Evolutionary conservation across 345 rosid genomes (phyloP).

Genomic region (Laguncularia racemosa): DNA sequence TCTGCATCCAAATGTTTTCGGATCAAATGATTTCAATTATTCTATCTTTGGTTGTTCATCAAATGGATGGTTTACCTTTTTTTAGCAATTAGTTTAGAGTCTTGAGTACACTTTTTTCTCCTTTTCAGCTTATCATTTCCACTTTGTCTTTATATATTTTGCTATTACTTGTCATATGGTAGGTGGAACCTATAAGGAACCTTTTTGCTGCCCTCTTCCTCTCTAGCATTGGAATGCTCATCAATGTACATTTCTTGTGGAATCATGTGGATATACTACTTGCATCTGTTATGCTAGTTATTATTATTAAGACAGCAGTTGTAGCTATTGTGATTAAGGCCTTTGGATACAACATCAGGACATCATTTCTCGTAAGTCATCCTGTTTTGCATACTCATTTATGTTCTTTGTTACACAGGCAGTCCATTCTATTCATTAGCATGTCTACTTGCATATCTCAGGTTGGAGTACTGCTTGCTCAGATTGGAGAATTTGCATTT

Average conservation of each 20-base stretch:
- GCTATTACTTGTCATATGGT: slow-evolving; percentile 12
- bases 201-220: slow-evolving; percentile 94
- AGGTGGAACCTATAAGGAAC: slow-evolving; percentile 99
- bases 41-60: no score
- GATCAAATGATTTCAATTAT: no score
- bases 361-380: slow-evolving; percentile 80
- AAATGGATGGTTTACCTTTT: no score
- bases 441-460: slow-evolving; percentile 13
- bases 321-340: slow-evolving; percentile 59
- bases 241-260: slow-evolving; percentile 96
- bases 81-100: no score
- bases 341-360: slow-evolving; percentile 74
- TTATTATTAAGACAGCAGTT: slow-evolving; percentile 83
- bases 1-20: no score
- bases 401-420: neutral
- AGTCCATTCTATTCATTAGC: neutral
- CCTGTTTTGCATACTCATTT: slow-evolving; percentile 6
- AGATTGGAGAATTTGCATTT: slow-evolving; percentile 98
- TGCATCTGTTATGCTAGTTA: slow-evolving; percentile 88
- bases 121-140: no score
- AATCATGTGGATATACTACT: slow-evolving; percentile 95
- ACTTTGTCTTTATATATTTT: no score
- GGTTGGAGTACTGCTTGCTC: slow-evolving; percentile 95
- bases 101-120: no score
- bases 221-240: slow-evolving; percentile 98